Evolutionary conservation across 768 basidiomycete genomes (phyloP).

Genomic region (Suillus subluteus): DNA sequence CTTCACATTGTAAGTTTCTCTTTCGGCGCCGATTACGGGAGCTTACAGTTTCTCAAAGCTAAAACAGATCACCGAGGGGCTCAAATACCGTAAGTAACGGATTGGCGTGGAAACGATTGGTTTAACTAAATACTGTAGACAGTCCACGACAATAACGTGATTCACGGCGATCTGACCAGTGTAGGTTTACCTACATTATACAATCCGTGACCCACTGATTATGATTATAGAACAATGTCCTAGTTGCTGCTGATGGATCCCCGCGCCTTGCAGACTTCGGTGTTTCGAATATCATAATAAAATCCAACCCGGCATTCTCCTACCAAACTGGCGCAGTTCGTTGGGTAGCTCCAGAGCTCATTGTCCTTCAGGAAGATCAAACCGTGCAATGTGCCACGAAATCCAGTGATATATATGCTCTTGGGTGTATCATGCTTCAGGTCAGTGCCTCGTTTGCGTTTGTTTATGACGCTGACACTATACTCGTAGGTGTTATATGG

Average conservation of each 20-base stretch:
- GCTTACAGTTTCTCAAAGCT: slow-evolving; percentile 23
- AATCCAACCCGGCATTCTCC: slow-evolving; percentile 29
- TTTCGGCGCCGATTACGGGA: not conserved
- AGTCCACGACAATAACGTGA: slow-evolving; percentile 9
- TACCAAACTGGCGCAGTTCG: slow-evolving; percentile 35
- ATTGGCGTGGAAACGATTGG: not conserved
- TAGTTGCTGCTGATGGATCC: slow-evolving; percentile 42
- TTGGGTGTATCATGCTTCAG: slow-evolving; percentile 39
- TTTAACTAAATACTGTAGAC: not conserved
- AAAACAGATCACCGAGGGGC: slow-evolving; percentile 24
- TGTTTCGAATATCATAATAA: slow-evolving; percentile 39
- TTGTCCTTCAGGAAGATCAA: slow-evolving; percentile 15
- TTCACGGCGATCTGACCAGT: slow-evolving; percentile 16
- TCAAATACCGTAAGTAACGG: slow-evolving; percentile 23
- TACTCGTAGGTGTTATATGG: slow-evolving; percentile 24
- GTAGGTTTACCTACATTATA: not conserved
- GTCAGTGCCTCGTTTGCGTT: slow-evolving; percentile 31
- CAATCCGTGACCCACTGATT: not conserved
- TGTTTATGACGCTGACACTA: not conserved
- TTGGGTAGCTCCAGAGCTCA: slow-evolving; percentile 47
- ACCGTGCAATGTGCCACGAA: slow-evolving; percentile 14
- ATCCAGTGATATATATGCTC: slow-evolving; percentile 48
- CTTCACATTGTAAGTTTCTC: slow-evolving; percentile 21
- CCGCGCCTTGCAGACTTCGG: slow-evolving; percentile 50
- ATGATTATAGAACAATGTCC: slow-evolving; percentile 14